phyloP scores from a whole-genome alignment of 1,139 yeast genomes.

The Hansenula sp. region DNA sequence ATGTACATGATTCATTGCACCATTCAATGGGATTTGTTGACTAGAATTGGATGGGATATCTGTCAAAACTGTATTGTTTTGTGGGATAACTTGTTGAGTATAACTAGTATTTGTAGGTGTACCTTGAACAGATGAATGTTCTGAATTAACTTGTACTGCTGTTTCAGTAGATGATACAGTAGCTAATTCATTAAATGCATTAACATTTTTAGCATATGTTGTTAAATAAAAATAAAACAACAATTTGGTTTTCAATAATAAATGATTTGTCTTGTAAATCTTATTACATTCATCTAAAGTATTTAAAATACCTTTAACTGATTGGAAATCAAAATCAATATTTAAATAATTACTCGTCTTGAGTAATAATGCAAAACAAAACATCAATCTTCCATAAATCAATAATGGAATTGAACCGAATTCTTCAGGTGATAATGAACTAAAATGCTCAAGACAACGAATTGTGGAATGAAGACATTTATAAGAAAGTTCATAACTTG shows the following conservation, averaged over 20 bases:
- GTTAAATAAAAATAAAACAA: constrained; percentile 22
- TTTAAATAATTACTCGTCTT: constrained; percentile 18
- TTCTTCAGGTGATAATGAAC: constrained; percentile 35
- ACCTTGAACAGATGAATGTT: background rate
- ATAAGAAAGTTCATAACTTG: constrained; percentile 38
- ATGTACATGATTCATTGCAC: no score
- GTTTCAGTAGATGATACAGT: constrained; percentile 12
- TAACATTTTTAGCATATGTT: constrained; percentile 22
- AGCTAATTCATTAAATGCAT: constrained; percentile 16
- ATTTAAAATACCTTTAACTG: constrained; percentile 13
- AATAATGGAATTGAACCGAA: constrained; percentile 59
- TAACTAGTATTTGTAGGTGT: background rate
- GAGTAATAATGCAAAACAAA: constrained; percentile 34
- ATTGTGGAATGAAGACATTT: constrained; percentile 55
- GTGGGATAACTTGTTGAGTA: constrained; percentile 1
- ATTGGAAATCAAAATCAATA: constrained; percentile 11
- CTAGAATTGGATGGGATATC: background rate
- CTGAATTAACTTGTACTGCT: constrained; percentile 9
- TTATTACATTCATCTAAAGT: constrained; percentile 12
- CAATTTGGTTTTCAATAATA: constrained; percentile 17
- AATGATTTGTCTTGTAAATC: constrained; percentile 14
- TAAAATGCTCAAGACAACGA: constrained; percentile 46
- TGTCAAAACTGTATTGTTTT: background rate
- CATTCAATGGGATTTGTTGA: no score
- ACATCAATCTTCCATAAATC: constrained; percentile 59